These are phyloP conservation scores for Gloeophyllum trabeum DNA, from an alignment of 768 basidiomycete genomes.

Conservation along the genomic window DNA sequence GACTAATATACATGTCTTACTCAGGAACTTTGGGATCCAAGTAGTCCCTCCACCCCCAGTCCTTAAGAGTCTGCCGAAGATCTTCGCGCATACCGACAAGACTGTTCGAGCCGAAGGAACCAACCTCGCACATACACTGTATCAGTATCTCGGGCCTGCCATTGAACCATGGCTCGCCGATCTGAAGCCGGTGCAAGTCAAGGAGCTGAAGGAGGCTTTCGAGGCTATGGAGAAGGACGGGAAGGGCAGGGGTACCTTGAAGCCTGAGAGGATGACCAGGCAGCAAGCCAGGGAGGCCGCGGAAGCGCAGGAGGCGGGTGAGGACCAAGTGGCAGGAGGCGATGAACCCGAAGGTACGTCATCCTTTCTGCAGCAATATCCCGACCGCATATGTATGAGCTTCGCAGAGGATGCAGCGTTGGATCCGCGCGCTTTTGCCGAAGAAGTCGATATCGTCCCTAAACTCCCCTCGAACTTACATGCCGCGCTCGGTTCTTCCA, in stretches of 20 bases:
- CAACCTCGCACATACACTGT: conserved; percentile 59
- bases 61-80: conserved; percentile 83
- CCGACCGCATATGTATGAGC: no score
- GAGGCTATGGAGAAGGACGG: conserved; percentile 76
- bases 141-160: conserved; percentile 72
- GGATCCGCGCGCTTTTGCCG: conserved; percentile 73
- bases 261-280: conserved; percentile 71
- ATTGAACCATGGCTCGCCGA: conserved; percentile 82
- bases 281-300: conserved; percentile 66
- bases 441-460: conserved; percentile 68
- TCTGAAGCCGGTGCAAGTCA: conserved; percentile 93
- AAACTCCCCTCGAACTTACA: conserved; percentile 72
- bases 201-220: conserved; percentile 89
- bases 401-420: conserved; percentile 37
- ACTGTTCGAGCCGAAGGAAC: conserved; percentile 89
- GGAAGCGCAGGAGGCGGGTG: conserved; percentile 22
- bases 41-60: conserved; percentile 65
- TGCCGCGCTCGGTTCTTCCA: conserved; percentile 70
- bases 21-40: conserved; percentile 71
- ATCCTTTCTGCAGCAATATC: conserved; percentile 1
- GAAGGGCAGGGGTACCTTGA: conserved; percentile 73
- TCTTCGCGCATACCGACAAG: conserved; percentile 93
- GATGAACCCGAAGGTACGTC: conserved; percentile 35
- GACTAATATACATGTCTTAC: no score
- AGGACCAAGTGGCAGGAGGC: conserved; percentile 20